Evolutionary conservation across 2,329 filamentous ascomycete genomes (phyloP), one percentile per base, ranked within the genome.

Genomic region (Fusarium begoniae): DNA sequence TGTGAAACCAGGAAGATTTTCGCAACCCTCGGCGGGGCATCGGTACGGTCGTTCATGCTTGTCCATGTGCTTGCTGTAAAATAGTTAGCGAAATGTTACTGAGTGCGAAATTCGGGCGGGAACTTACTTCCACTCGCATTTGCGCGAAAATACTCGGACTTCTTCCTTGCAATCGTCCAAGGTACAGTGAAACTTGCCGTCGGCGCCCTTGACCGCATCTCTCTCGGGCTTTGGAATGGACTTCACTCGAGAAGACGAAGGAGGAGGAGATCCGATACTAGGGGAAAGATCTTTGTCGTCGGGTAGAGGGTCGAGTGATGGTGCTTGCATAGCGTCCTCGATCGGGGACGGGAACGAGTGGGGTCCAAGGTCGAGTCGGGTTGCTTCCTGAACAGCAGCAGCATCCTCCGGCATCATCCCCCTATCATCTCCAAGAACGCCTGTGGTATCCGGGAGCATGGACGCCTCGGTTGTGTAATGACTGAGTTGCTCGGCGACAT

Each of bases 31-130:
- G 48, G 92, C 91, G 28, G 86, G 87, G 82, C 96, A 98, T 78
- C 95, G 93, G 81, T 98, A 98, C 3, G 96, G 96, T 18, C 96
- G 89, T 77, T 98, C 95, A 81, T 98, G 96, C 82, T 98, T 98
- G 84, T 98, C 96, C 95, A 98, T 98, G 81, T 98, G 96, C 85
- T 98, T 98, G 81, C 94, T 97, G 74, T 12, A 24, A 35, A 61
- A 15, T 35, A 37, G 70, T 82, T 75, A 82, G 78, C 72, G 63
- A 63, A 54, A 9, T 40, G 30, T 28, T 22, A 45, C 24, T 24
- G 8, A 66, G 44, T n/a, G 66, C 8, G 17, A 64, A n/a, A n/a
- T 37, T 8, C 54, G 41, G 40, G n/a, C 35, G 3, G n/a, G 64
- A 37, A 89, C 93, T 89, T 86, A 96, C 94, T 93, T 97, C 94